Evolutionary conservation across 345 rosid species (phyloP), one percentile per base, ranked within the genome.

Genomic region (Corchorus olitorius): DNA sequence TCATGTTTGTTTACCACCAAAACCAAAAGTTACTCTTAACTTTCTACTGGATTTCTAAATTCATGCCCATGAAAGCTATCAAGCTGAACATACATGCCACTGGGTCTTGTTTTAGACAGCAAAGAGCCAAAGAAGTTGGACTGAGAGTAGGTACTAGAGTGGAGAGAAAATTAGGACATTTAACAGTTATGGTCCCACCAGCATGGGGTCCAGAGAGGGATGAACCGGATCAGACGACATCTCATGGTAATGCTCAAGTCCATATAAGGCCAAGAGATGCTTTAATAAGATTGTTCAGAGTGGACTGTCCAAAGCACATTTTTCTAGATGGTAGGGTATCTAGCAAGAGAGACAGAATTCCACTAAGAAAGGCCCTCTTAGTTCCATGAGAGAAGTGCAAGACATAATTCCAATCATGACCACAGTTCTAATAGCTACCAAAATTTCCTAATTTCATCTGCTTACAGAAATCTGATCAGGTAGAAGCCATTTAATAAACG

Each of bases 191-290:
- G 41, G 45, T 50, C 22, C 34, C 59, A 69, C 73, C 58, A 68
- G 54, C 27, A 4, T 11, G 22, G 45, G 43, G 53, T 9, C 59
- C 14, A 16, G 4, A 33, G 22, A 50, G 11, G 73, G 59, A 49
- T 69, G 73, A 50, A 69, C 43, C 16, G 43, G 27, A 50, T 50
- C 22, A 33, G 45, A 16, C n/a, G 27, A 52, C 73, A 15, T 50
- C 17, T 34, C 46, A 49, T 16, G 33, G 27, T 49, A 50, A 22
- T 33, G 43, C 43, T 68, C 72, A 68, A 68, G 14, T 27, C 8
- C 7, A 49, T 27, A 68, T 14, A 15, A 14, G 43, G 72, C 72
- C 72, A 68, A 49, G 49, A 43, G 58, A 68, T 48, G 56, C 72
- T 39, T 39, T 48, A 13, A 14, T 27, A 68, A 68, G 72, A 68